phyloP scores from a whole-genome alignment of 768 basidiomycete species.

The Lentinus brumalis region DNA sequence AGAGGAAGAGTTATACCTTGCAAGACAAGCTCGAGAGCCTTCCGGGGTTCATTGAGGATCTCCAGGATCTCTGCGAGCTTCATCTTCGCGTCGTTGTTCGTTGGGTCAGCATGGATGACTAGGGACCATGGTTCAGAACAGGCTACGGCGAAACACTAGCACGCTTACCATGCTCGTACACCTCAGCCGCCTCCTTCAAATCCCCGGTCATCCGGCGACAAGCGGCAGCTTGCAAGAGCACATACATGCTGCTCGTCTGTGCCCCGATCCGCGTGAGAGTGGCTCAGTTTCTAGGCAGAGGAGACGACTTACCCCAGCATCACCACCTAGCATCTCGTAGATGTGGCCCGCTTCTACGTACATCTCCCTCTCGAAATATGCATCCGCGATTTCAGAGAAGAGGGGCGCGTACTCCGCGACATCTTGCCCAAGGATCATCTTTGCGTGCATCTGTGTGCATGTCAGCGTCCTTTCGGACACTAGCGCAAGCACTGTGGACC shows the following conservation, averaged over 20 bases:
- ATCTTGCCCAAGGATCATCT: constrained; percentile 69
- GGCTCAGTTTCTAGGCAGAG: neutral
- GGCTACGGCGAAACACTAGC: neutral
- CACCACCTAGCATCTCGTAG: constrained; percentile 75
- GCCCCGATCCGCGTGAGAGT: neutral
- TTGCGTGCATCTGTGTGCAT: constrained; percentile 67
- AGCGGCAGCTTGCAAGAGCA: constrained; percentile 76
- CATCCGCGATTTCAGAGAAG: constrained; percentile 84
- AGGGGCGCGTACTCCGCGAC: constrained; percentile 75
- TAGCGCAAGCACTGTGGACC: constrained; percentile 7
- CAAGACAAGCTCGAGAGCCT: constrained; percentile 82
- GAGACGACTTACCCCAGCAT: constrained; percentile 57
- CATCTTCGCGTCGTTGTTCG: constrained; percentile 82
- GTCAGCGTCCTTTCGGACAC: neutral
- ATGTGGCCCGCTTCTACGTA: constrained; percentile 80
- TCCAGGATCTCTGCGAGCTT: constrained; percentile 91
- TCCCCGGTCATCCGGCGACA: constrained; percentile 81
- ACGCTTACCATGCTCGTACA: constrained; percentile 76
- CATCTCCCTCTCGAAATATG: constrained; percentile 74
- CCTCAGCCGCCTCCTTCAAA: constrained; percentile 73
- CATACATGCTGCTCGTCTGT: constrained; percentile 73
- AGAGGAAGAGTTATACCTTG: constrained; percentile 56
- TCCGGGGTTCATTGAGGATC: constrained; percentile 73
- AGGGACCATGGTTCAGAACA: neutral
- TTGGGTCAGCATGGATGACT: constrained; percentile 79